phyloP scores from a whole-genome alignment of 345 rosid genomes.

The Psidium friedrichsthalianum region DNA sequence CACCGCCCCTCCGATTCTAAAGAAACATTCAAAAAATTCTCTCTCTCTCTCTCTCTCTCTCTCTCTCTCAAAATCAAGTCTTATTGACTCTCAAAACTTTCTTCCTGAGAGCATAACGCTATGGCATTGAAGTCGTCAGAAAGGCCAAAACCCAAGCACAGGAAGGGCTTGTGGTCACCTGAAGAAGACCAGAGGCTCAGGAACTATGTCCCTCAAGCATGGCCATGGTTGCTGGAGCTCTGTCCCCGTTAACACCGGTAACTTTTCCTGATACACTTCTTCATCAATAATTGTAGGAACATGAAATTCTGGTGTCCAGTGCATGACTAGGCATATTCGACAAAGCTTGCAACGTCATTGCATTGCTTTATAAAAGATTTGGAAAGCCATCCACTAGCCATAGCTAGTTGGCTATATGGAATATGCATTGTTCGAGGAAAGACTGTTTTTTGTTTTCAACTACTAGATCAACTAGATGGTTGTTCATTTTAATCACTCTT shows the following conservation, averaged over 20 bases:
- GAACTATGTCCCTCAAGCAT: slow-evolving; percentile 42
- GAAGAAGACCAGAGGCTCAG: slow-evolving; percentile 85
- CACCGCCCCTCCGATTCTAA: background rate
- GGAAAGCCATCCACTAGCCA: background rate
- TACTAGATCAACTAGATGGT: background rate
- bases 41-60: background rate
- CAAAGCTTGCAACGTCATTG: background rate
- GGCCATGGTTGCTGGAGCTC: slow-evolving; percentile 91
- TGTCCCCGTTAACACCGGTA: slow-evolving; percentile 85
- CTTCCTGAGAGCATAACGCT: background rate
- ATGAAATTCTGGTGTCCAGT: background rate
- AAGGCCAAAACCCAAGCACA: slow-evolving; percentile 50
- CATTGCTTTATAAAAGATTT: background rate
- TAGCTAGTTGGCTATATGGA: background rate
- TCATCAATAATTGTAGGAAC: background rate
- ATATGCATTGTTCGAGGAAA: background rate
- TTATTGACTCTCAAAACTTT: background rate
- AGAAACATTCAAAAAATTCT: background rate
- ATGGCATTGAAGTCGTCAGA: slow-evolving; percentile 40
- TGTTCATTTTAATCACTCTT: background rate
- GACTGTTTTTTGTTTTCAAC: background rate
- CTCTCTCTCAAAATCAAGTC: background rate
- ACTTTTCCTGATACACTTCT: background rate
- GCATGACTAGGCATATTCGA: background rate
- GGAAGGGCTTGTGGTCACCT: slow-evolving; percentile 98